A percentile compares a stretch with the other conserved stretches of the same genome.
Conservation (phyloP, 768 basidiomycete species). For the Lactarius sanguifluus region DNA sequence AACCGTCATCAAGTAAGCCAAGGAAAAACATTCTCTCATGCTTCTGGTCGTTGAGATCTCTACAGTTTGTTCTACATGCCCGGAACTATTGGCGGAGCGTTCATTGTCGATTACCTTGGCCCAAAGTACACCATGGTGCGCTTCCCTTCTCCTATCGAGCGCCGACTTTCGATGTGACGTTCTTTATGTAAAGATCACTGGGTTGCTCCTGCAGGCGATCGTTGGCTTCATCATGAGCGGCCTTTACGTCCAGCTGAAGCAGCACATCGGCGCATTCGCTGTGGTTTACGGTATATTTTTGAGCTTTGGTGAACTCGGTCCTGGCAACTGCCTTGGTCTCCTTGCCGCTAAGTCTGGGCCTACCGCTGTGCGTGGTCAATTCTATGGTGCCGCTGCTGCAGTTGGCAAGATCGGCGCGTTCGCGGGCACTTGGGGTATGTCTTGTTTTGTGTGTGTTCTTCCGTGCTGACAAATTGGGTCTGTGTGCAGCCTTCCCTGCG, state of each 20-base stretch:
- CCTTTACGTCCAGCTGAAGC: slow-evolving; percentile 59
- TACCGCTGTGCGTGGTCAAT: slow-evolving; percentile 82
- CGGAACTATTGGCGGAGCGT: slow-evolving; percentile 71
- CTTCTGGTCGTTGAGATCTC: slow-evolving; percentile 31
- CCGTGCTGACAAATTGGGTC: slow-evolving; percentile 6
- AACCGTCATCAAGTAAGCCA: slow-evolving; percentile 73
- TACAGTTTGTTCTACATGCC: slow-evolving; percentile 65
- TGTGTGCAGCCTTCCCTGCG: slow-evolving; percentile 54
- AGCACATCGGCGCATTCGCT: slow-evolving; percentile 72
- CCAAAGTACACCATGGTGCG: slow-evolving; percentile 74
- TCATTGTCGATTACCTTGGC: slow-evolving; percentile 71
- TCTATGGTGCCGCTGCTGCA: slow-evolving; percentile 85
- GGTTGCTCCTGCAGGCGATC: slow-evolving; percentile 65
- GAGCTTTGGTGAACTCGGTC: slow-evolving; percentile 85
- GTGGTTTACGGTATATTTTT: slow-evolving; percentile 92
- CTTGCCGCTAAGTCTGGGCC: slow-evolving; percentile 84
- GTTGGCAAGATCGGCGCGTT: slow-evolving; percentile 85
- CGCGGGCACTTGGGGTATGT: slow-evolving; percentile 75
- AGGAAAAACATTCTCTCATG: slow-evolving; percentile 31
- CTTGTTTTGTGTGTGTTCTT: not conserved
- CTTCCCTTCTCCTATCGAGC: slow-evolving; percentile 8
- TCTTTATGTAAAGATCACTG: slow-evolving; percentile 55
- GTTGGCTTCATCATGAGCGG: slow-evolving; percentile 92
- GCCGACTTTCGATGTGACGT: slow-evolving; percentile 9
- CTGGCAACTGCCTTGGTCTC: slow-evolving; percentile 84